Base-by-base conservation (phyloP, 257 asterid genomes). In the Plantago elongata region DNA sequence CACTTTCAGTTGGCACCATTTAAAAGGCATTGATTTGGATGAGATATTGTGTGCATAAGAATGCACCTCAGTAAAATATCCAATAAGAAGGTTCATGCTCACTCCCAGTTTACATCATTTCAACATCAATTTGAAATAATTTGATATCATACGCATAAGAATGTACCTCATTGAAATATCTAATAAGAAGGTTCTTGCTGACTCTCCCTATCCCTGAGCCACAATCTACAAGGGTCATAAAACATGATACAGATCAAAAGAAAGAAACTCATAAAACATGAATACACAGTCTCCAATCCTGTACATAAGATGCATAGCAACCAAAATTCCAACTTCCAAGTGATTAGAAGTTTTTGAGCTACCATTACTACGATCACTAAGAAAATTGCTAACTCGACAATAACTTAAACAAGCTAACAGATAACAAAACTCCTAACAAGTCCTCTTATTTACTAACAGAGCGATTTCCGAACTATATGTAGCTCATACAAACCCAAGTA, bases 121-220 rank as follows among this genome's bases (percentile, higher is more conserved):
- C 13, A 13, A 56, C 9, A 43, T 9, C n/a, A 12, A 13, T 37
- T 51, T 11, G 22, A 11, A 27, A 22, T 3, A 38, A 3, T 18
- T 22, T 14, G 27, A n/a, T 14, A 44, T 3, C 15, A 6, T 17
- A 59, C n/a, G 48, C 38, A 38, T 9, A 2, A 43, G 50, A 51
- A 40, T 40, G 40, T 67, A 88, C 96, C 96, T 89, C 96, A 60
- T 79, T 85, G 70, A 93, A 93, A 77, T 87, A 84, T 73, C 89
- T 75, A 14, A 87, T 80, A 45, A 93, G 95, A 74, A 93, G 94
- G 75, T 89, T 83, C 78, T 82, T 85, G 70, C 94, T 73, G 56
- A 93, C 57, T 72, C 97, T 85, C 51, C 99, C 99, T 62, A 93
- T 85, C 63, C 99, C 99, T 5, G 96, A 87, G 63, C 99, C 97